Evolutionary conservation across 352 stramenopile species (phyloP).

Genomic region (Pelagophyceae sp.): DNA sequence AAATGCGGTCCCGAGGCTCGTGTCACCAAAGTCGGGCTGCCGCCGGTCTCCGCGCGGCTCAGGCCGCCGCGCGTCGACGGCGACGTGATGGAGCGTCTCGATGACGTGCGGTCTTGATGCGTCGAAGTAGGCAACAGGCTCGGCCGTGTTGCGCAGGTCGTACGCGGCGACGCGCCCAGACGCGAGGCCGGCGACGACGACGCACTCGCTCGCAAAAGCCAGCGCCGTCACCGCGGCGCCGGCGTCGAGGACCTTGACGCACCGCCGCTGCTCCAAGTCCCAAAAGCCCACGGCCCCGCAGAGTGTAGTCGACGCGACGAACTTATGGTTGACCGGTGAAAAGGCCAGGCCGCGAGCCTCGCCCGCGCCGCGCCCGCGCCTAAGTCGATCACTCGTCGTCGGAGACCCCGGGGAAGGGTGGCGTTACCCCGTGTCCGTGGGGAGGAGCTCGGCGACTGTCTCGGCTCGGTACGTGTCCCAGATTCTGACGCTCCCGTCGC

Average conservation of each 20-base stretch:
- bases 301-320: neutral
- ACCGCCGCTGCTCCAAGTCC: neutral
- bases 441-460: neutral
- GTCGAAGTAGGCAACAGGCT: neutral
- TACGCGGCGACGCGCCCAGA: neutral
- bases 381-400: too few relatives aligned
- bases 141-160: conserved; percentile 7
- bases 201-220: conserved; percentile 2
- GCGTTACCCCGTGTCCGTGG: too few relatives aligned
- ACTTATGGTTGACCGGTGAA: conserved; percentile 5
- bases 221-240: neutral
- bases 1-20: neutral
- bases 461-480: neutral
- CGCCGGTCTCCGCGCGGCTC: too few relatives aligned
- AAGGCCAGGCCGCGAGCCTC: neutral
- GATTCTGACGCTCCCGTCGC: neutral
- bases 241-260: neutral
- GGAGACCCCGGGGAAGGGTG: too few relatives aligned
- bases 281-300: conserved; percentile 4
- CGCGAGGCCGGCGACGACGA: neutral
- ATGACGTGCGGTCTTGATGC: neutral
- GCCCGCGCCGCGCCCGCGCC: too few relatives aligned
- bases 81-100: neutral
- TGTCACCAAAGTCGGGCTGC: too few relatives aligned
- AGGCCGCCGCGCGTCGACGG: neutral